Conservation (phyloP, 2,329 filamentous ascomycete genomes). For the Dendrostoma leiphaemia region DNA sequence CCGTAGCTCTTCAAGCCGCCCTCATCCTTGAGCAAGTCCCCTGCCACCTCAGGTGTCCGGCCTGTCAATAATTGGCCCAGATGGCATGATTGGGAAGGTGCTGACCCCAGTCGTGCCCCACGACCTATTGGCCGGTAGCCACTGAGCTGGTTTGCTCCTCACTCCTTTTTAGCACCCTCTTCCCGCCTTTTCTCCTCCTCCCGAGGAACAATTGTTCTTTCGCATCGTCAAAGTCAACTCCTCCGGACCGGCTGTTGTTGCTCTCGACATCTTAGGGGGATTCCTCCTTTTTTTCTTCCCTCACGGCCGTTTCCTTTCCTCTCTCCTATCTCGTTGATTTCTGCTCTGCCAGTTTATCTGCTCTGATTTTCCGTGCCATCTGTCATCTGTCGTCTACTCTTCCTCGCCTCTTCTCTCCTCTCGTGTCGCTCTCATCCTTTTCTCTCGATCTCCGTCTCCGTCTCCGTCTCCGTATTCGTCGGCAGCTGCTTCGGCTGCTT, state of each 20-base stretch:
- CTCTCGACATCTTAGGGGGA: slow-evolving; percentile 36
- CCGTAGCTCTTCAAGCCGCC: too few species aligned
- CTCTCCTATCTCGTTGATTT: slow-evolving; percentile 33
- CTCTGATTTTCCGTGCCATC: slow-evolving; percentile 22
- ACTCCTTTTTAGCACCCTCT: slow-evolving; percentile 6
- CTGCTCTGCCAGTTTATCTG: slow-evolving; percentile 24
- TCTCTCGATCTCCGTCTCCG: slow-evolving; percentile 23
- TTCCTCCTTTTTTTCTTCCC: slow-evolving; percentile 36
- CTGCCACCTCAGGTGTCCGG: too few species aligned
- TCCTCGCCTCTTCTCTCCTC: slow-evolving; percentile 20
- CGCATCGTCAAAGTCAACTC: slow-evolving; percentile 33
- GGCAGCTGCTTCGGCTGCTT: background rate
- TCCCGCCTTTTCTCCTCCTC: background rate
- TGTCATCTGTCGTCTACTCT: slow-evolving; percentile 11
- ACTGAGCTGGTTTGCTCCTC: background rate
- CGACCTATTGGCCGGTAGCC: background rate
- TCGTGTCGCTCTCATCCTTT: slow-evolving; percentile 20
- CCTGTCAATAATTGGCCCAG: slow-evolving; percentile 1
- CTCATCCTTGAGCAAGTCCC: too few species aligned
- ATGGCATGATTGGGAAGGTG: slow-evolving; percentile 6
- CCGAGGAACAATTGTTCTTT: slow-evolving; percentile 7
- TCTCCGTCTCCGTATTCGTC: slow-evolving; percentile 21
- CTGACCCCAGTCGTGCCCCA: background rate
- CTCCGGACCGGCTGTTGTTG: slow-evolving; percentile 35
- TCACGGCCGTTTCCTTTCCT: slow-evolving; percentile 40